Percentiles rank a stretch among this genome's conserved stretches.
These are phyloP conservation scores for Parascedosporium putredinis DNA, from an alignment of 2,329 filamentous ascomycete species.

Conservation along the genomic window DNA sequence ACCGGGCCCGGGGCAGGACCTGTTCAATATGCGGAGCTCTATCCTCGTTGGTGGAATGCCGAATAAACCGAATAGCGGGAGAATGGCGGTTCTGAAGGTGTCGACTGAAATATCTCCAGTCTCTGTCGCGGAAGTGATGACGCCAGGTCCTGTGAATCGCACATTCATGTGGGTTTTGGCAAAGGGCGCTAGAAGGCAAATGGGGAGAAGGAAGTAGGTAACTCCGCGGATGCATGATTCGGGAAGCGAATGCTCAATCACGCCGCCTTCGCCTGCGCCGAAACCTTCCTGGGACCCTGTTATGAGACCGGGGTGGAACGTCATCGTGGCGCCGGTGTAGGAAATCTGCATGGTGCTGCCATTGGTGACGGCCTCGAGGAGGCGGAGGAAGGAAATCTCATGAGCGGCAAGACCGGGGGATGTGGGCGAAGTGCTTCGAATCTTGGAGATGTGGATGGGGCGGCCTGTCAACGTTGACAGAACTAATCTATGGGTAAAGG, in stretches of 20 bases:
- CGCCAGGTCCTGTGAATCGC: conserved; percentile 78
- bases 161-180: conserved; percentile 87
- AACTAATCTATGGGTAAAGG: conserved; percentile 73
- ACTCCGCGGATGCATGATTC: conserved; percentile 68
- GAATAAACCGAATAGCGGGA: conserved; percentile 83
- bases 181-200: conserved; percentile 87
- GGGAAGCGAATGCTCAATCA: conserved; percentile 73
- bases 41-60: conserved; percentile 72
- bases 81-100: conserved; percentile 82
- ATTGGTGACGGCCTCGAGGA: conserved; percentile 91
- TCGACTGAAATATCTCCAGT: conserved; percentile 84
- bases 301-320: conserved; percentile 86
- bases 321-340: conserved; percentile 86
- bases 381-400: conserved; percentile 90
- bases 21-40: conserved; percentile 70
- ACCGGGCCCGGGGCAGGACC: conserved; percentile 66
- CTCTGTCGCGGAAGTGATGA: conserved; percentile 80
- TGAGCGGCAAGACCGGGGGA: conserved; percentile 82
- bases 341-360: conserved; percentile 92
- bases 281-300: conserved; percentile 71
- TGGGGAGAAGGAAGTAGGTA: conserved; percentile 82
- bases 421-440: conserved; percentile 76
- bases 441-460: conserved; percentile 84
- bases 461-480: conserved; percentile 86
- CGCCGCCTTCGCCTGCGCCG: conserved; percentile 58